These are phyloP conservation scores for Bassia scoparia DNA, from an alignment of 148 eudicot genomes.

Conservation along the genomic window DNA sequence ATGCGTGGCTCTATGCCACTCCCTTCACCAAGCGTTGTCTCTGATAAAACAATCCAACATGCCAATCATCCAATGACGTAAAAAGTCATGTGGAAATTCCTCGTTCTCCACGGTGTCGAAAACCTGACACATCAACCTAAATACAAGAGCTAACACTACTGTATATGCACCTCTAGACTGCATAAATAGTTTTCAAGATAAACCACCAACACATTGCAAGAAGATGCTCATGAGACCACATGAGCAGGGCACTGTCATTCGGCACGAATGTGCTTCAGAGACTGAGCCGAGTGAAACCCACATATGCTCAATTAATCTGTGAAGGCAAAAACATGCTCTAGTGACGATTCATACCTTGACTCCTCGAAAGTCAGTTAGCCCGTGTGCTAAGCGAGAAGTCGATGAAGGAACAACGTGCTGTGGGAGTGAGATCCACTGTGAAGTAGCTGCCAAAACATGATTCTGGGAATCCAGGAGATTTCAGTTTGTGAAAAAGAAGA, in stretches of 20 bases:
- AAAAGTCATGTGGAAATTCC: too few relatives aligned
- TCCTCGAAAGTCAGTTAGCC: conserved; percentile 22
- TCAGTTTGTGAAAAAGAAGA: conserved; percentile 6
- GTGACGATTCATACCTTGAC: conserved; percentile 25
- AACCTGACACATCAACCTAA: too few relatives aligned
- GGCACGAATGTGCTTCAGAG: conserved; percentile 1
- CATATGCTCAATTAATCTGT: background rate
- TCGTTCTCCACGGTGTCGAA: too few relatives aligned
- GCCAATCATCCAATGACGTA: too few relatives aligned
- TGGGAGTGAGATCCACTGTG: conserved; percentile 2
- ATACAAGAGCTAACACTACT: too few relatives aligned
- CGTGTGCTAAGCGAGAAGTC: background rate
- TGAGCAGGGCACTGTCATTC: background rate
- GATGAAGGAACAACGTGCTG: background rate
- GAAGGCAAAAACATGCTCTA: conserved; percentile 8
- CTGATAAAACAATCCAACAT: too few relatives aligned
- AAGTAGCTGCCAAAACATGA: background rate
- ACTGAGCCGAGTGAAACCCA: background rate
- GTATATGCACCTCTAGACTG: too few relatives aligned
- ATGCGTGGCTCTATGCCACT: too few relatives aligned
- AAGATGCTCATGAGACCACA: background rate
- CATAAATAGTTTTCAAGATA: too few relatives aligned
- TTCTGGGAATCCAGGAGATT: background rate
- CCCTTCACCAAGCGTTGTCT: too few relatives aligned
- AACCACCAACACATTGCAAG: too few relatives aligned